Evolutionary conservation across 495 filamentous ascomycete species (phyloP).

Genomic region (Zalerion maritima): DNA sequence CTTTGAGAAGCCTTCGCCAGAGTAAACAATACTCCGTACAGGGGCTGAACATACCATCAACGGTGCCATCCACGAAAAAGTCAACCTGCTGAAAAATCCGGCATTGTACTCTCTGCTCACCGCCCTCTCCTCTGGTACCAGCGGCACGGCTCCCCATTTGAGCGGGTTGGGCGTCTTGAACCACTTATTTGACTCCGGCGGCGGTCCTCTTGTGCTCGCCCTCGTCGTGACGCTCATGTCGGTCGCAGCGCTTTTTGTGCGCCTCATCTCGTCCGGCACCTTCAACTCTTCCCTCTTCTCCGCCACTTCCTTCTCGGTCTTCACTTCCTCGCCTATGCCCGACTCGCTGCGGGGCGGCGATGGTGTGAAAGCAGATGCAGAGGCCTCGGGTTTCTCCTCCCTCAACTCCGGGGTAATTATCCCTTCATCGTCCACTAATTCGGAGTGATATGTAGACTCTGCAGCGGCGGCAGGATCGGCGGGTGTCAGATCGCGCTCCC

Average conservation of each 20-base stretch:
- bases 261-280: slow-evolving; percentile 21
- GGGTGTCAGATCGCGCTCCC: no score
- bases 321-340: slow-evolving; percentile 2
- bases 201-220: slow-evolving; percentile 11
- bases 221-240: slow-evolving; percentile 25
- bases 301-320: slow-evolving; percentile 3
- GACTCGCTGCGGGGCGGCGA: background rate
- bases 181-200: slow-evolving; percentile 36
- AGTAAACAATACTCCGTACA: no score
- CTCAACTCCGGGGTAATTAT: background rate
- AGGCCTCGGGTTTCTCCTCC: background rate
- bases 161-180: slow-evolving; percentile 47
- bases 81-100: slow-evolving; percentile 41
- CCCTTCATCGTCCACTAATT: slow-evolving; percentile 6
- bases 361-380: slow-evolving; percentile 6
- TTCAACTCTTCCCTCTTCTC: slow-evolving; percentile 5
- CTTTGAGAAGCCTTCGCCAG: no score
- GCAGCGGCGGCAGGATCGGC: slow-evolving; percentile 5
- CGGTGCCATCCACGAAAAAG: slow-evolving; percentile 55
- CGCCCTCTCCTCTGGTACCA: slow-evolving; percentile 40
- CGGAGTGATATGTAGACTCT: slow-evolving; percentile 4
- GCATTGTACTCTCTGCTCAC: slow-evolving; percentile 45
- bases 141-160: slow-evolving; percentile 41
- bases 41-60: no score
- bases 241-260: slow-evolving; percentile 28